These are phyloP conservation scores for Candida albicans DNA, from an alignment of 1,139 yeast genomes.

Conservation along the genomic window DNA sequence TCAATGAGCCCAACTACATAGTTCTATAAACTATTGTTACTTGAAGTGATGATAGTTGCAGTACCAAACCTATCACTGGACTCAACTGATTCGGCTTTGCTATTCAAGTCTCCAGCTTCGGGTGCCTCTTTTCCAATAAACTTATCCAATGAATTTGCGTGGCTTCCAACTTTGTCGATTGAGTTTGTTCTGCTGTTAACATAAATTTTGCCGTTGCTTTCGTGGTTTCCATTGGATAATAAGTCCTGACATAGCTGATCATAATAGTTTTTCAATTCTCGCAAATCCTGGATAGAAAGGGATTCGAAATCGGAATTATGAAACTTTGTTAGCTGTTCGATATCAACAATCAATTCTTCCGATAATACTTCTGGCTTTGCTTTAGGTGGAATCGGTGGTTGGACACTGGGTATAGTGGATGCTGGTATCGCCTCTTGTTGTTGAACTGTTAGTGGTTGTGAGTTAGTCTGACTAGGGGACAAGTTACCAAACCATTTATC, in stretches of 20 bases:
- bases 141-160: conserved; percentile 11
- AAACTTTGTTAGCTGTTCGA: conserved; percentile 32
- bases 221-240: conserved; percentile 7
- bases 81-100: conserved; percentile 15
- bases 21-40: conserved; percentile 11
- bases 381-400: conserved; percentile 2
- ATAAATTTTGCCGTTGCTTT: conserved; percentile 9
- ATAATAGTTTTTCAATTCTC: conserved; percentile 33
- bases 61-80: conserved; percentile 9
- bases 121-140: conserved; percentile 4
- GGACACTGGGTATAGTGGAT: background rate
- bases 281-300: conserved; percentile 37
- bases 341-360: conserved; percentile 13
- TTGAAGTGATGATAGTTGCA: conserved; percentile 5
- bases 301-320: conserved; percentile 37
- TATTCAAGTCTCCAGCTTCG: conserved; percentile 8
- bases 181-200: conserved; percentile 10
- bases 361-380: conserved; percentile 14
- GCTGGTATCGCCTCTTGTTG: conserved; percentile 1
- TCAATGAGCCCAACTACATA: background rate
- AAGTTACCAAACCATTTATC: conserved; percentile 47
- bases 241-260: conserved; percentile 35
- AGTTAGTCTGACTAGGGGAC: conserved; percentile 8
- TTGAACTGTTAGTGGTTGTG: conserved; percentile 1
- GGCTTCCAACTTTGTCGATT: conserved; percentile 9